Conservation (phyloP, 768 basidiomycete species). For the Tricholoma furcatifolium region DNA sequence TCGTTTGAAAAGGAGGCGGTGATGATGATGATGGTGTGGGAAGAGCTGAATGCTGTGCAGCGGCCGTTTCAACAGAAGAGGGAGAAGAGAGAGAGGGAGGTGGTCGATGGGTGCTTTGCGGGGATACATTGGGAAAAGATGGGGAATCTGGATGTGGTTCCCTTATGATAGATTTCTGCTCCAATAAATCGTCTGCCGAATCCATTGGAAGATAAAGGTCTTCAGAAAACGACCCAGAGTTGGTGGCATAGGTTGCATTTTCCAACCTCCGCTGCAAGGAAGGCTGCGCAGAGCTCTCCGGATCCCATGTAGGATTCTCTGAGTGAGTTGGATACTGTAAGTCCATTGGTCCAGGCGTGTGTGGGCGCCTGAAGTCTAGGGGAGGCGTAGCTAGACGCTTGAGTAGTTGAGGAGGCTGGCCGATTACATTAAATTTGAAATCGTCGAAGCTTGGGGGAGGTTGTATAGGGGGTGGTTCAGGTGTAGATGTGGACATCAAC, state of each 20-base stretch:
- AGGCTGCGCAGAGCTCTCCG: neutral
- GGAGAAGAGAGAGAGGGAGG: neutral
- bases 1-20: neutral
- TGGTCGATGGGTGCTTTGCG: neutral
- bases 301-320: neutral
- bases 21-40: neutral
- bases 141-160: neutral
- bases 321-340: constrained; percentile 11
- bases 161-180: constrained; percentile 4
- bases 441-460: constrained; percentile 9
- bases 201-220: constrained; percentile 1
- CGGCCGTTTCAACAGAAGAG: neutral
- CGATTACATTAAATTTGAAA: constrained; percentile 11
- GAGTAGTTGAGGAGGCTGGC: constrained; percentile 10
- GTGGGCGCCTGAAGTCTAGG: constrained; percentile 7
- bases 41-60: neutral
- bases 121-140: neutral
- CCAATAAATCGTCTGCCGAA: neutral
- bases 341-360: constrained; percentile 4
- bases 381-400: constrained; percentile 7
- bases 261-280: constrained; percentile 8
- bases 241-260: neutral
- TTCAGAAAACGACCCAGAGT: neutral
- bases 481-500: neutral
- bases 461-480: neutral